Evolutionary conservation across 2,329 filamentous ascomycete genomes (phyloP).

Genomic region (Coleophoma eucalyptorum): DNA sequence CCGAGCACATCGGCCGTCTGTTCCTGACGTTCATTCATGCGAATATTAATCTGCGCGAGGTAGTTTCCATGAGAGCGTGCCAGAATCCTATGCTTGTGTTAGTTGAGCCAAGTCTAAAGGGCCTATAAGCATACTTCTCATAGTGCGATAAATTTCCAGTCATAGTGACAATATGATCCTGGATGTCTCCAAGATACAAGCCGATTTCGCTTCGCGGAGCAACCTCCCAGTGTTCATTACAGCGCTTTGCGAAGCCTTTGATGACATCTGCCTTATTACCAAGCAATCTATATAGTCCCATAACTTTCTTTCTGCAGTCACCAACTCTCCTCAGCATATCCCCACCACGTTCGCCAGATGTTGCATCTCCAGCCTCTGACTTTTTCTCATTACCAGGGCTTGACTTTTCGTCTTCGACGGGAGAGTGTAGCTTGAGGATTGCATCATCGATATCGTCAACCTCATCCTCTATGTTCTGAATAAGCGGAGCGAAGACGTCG

Average conservation of each 20-base stretch:
- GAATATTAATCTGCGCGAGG: conserved; percentile 97
- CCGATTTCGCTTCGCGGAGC: conserved; percentile 94
- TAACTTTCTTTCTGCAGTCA: conserved; percentile 94
- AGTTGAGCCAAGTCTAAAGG: background rate
- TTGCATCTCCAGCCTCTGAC: conserved; percentile 34
- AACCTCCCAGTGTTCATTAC: conserved; percentile 97
- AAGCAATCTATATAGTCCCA: conserved; percentile 87
- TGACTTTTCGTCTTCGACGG: conserved; percentile 35
- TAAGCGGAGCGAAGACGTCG: conserved; percentile 89
- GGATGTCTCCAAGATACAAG: conserved; percentile 95
- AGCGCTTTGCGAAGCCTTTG: conserved; percentile 97
- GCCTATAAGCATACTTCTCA: conserved; percentile 67
- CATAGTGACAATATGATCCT: conserved; percentile 99
- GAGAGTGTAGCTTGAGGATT: conserved; percentile 77
- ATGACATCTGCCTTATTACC: conserved; percentile 99
- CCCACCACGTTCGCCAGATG: conserved; percentile 44
- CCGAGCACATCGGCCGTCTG: conserved; percentile 93
- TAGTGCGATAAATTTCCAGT: conserved; percentile 94
- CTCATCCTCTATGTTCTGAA: conserved; percentile 90
- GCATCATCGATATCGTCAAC: conserved; percentile 95
- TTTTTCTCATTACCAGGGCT: conserved; percentile 42
- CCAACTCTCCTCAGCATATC: conserved; percentile 93
- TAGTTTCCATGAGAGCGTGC: conserved; percentile 93
- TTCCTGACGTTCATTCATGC: conserved; percentile 97
- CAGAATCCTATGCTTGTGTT: conserved; percentile 59